Evolutionary conservation across 2,329 filamentous ascomycete genomes (phyloP).

Genomic region (Beauveria sp.): DNA sequence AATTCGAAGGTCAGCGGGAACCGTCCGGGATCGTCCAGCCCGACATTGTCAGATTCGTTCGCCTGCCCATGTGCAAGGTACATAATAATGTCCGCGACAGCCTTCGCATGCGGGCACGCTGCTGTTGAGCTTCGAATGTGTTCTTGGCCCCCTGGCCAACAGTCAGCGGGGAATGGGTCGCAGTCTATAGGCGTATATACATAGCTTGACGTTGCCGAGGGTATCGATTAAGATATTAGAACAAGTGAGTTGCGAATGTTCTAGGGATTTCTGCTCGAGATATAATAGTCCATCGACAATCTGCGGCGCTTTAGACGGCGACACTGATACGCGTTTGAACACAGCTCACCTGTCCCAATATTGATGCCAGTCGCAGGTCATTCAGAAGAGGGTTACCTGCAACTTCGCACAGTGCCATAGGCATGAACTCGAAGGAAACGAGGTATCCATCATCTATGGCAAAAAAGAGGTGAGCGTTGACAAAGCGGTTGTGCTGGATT

Average conservation of each 20-base stretch:
- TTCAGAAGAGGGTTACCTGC: conserved; percentile 6
- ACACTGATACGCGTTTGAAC: neutral
- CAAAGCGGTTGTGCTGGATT: conserved; percentile 4
- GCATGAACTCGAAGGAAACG: conserved; percentile 11
- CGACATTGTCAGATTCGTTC: neutral
- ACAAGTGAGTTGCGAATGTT: conserved; percentile 7
- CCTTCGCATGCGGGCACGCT: neutral
- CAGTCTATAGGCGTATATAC: neutral
- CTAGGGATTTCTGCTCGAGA: conserved; percentile 8
- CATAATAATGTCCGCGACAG: neutral
- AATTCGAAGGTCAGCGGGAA: neutral
- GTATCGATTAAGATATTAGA: conserved; percentile 10
- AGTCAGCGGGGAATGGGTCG: neutral
- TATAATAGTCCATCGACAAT: conserved; percentile 10
- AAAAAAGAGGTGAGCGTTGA: neutral
- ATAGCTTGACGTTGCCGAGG: conserved; percentile 9
- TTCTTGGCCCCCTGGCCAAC: conserved; percentile 8
- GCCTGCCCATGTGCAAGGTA: neutral
- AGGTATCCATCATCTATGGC: neutral
- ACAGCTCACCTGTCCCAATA: conserved; percentile 8
- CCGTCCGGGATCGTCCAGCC: neutral
- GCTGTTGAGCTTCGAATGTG: neutral
- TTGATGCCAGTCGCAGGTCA: conserved; percentile 7
- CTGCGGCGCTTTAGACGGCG: neutral
- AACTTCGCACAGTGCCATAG: conserved; percentile 9